Evolutionary conservation across 2,329 filamentous ascomycete species (phyloP).

Genomic region (Hypocreales sp.): DNA sequence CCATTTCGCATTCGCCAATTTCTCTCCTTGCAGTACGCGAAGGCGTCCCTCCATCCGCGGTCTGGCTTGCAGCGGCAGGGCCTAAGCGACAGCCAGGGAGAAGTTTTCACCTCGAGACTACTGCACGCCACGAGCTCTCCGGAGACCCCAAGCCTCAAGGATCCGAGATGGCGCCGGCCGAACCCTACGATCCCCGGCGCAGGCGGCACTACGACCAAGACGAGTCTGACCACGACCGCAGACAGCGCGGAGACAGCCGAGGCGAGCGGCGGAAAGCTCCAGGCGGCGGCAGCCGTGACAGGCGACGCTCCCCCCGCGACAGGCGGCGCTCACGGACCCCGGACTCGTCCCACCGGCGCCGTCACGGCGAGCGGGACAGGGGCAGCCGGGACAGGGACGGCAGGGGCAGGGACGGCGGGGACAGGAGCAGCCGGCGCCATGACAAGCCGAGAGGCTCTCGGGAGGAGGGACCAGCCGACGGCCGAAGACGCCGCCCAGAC

Average conservation of each 20-base stretch:
- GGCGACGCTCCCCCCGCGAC: slow-evolving; percentile 12
- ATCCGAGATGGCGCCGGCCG: slow-evolving; percentile 14
- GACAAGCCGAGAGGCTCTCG: no score
- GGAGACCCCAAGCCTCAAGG: no score
- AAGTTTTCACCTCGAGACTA: no score
- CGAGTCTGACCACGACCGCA: no score
- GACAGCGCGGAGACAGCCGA: slow-evolving; percentile 7
- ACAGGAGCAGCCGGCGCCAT: slow-evolving; percentile 13
- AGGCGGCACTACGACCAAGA: slow-evolving; percentile 3
- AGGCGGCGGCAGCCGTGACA: slow-evolving; percentile 10
- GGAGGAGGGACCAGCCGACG: slow-evolving; percentile 13
- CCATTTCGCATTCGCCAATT: no score
- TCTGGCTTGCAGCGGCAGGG: no score
- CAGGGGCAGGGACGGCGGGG: no score
- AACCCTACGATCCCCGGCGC: slow-evolving; percentile 7
- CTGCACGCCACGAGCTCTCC: no score
- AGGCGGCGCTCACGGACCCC: slow-evolving; percentile 17
- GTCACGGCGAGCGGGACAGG: slow-evolving; percentile 11
- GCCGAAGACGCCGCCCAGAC: slow-evolving; percentile 8
- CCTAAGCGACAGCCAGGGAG: no score
- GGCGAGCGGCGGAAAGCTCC: slow-evolving; percentile 8
- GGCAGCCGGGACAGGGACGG: slow-evolving; percentile 4
- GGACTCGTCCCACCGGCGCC: slow-evolving; percentile 8
- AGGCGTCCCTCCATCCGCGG: no score
- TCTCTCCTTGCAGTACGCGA: no score